Percentiles rank a stretch among this genome's conserved stretches.
These are phyloP conservation scores for Cercospora nicotianae DNA, from an alignment of 2,329 filamentous ascomycete genomes.

Conservation along the genomic window DNA sequence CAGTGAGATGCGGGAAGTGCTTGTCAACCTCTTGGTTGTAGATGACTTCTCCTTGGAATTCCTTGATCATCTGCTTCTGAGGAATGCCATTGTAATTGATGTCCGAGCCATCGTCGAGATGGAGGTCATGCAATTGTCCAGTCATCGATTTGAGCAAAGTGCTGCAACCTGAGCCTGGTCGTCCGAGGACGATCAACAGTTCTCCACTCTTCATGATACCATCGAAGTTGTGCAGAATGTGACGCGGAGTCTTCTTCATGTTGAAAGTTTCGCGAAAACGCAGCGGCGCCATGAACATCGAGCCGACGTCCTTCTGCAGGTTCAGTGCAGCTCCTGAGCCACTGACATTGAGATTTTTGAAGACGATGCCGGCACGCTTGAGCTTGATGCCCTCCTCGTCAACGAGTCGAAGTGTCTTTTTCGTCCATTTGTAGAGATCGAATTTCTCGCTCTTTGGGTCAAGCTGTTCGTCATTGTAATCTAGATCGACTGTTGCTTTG, in stretches of 20 bases:
- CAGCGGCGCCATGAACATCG: conserved; percentile 59
- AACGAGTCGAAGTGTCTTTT: conserved; percentile 52
- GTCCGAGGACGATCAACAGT: conserved; percentile 49
- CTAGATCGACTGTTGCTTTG: conserved; percentile 38
- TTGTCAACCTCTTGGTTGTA: conserved; percentile 52
- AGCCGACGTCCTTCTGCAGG: conserved; percentile 66
- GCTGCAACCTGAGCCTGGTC: conserved; percentile 60
- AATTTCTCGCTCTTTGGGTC: conserved; percentile 56
- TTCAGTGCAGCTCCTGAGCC: conserved; percentile 68
- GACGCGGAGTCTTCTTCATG: conserved; percentile 52
- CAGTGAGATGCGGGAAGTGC: conserved; percentile 59
- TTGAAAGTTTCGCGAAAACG: conserved; percentile 58
- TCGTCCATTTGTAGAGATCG: conserved; percentile 55
- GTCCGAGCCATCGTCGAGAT: conserved; percentile 51
- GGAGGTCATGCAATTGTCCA: conserved; percentile 60
- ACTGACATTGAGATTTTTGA: conserved; percentile 64
- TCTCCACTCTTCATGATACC: conserved; percentile 54
- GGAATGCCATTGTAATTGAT: conserved; percentile 63
- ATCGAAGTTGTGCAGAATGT: conserved; percentile 57
- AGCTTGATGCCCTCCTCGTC: conserved; percentile 57
- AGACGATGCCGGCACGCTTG: conserved; percentile 61
- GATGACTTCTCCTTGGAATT: conserved; percentile 49
- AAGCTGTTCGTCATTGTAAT: conserved; percentile 51
- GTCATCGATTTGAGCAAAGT: conserved; percentile 64
- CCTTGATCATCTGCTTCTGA: conserved; percentile 47